Base-by-base conservation (phyloP, 208 protist genomes). In the Trypanosoma cruzi region DNA sequence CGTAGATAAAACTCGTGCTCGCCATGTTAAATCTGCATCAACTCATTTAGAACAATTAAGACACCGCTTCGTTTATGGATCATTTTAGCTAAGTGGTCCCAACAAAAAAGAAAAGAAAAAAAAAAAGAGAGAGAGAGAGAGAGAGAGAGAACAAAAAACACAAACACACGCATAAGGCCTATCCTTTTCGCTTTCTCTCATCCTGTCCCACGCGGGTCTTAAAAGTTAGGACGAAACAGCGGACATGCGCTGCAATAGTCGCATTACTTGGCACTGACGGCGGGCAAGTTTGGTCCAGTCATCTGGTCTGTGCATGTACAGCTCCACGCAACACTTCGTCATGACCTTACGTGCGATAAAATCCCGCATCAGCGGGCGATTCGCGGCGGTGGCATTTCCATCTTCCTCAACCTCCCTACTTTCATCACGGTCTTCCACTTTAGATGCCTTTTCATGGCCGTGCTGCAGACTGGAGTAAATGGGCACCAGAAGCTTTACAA, bases 301-400 rank as follows among this genome's bases (percentile, higher is more conserved):
- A 10, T 94, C 89, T 37, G 74, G 82, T 28, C 92, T 84, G 52
- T 95, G 85, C 24, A 89, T 69, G 80, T 95, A 95, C 68, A 95
- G 82, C 81, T 97, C 89, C 29, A 97, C 92, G 59, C 81, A 93
- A 68, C 87, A 95, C 74, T 87, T 89, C n/a, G 69, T 72, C 65
- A 95, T 81, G n/a, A 97, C 86, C 73, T 97, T 95, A 22, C 79
- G 80, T 3, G 82, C 70, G 32, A 94, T 85, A 64, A 87, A 89
- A 2, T 68, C 53, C 29, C 80, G 80, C 50, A 80, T 58, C 60
- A 77, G 71, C 20, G 62, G 40, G 20, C 71, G 44, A 48, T 58
- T 81, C 26, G 66, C 10, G 31, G 20, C 31, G 14, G 56, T 22
- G 20, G 26, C 22, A 13, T 31, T 44, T 13, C 18, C 74, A 55